Percentiles rank a stretch among this genome's conserved stretches.
These are phyloP conservation scores for Cryphonectria radicalis DNA, from an alignment of 2,329 filamentous ascomycete genomes.

Conservation along the genomic window DNA sequence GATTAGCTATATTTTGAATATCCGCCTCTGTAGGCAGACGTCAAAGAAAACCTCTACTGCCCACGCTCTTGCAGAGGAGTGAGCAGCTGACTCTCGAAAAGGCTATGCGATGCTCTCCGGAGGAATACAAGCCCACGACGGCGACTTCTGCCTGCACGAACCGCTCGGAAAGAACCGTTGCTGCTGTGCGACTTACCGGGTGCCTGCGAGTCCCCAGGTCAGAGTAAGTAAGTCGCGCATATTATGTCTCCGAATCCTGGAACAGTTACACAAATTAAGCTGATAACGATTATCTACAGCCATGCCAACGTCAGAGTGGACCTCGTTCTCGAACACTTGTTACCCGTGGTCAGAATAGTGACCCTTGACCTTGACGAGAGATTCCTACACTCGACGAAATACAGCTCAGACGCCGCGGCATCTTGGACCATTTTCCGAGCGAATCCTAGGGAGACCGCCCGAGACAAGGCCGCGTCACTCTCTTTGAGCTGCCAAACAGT, in stretches of 20 bases:
- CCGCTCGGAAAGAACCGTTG: not conserved
- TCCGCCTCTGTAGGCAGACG: not conserved
- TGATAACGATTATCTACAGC: not conserved
- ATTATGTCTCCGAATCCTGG: not conserved
- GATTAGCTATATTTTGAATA: not conserved
- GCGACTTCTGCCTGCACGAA: constrained; percentile 2
- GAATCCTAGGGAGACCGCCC: not conserved
- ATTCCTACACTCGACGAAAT: not conserved
- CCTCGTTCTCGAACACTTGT: not conserved
- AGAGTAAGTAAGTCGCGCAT: not conserved
- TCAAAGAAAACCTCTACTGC: not conserved
- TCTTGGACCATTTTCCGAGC: not conserved
- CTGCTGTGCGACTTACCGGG: not conserved
- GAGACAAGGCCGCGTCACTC: not conserved
- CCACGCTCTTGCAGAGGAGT: not conserved
- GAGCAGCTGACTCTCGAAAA: not conserved
- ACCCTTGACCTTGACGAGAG: not conserved
- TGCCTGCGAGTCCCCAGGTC: not conserved
- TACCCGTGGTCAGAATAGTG: not conserved
- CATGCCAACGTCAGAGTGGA: not conserved
- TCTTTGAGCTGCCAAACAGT: not conserved
- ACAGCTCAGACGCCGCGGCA: not conserved
- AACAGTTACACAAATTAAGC: not conserved
- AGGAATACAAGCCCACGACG: not conserved
- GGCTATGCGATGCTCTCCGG: not conserved